Percentiles rank a stretch among this genome's conserved stretches.
Evolutionary conservation across 441 rosid genomes (phyloP).

Genomic region (Aleurites moluccanus): DNA sequence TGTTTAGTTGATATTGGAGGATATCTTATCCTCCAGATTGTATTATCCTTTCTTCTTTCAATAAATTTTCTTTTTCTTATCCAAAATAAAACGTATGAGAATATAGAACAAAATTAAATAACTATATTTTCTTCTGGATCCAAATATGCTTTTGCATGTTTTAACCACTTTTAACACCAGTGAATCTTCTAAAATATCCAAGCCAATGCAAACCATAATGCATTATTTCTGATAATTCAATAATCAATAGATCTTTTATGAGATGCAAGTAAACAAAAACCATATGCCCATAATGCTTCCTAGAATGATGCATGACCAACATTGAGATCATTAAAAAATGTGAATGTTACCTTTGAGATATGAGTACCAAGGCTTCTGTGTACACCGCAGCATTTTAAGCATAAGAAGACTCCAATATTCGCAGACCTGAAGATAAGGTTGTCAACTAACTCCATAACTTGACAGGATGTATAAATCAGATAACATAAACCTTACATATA

Average conservation of each 20-base stretch:
- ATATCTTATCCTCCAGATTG: conserved; percentile 1
- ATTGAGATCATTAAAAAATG: conserved; percentile 7
- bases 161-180: not conserved
- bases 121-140: not conserved
- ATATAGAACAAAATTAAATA: not conserved
- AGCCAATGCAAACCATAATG: not conserved
- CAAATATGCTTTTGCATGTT: not conserved
- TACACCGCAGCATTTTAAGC: conserved; percentile 94
- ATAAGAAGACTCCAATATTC: conserved; percentile 93
- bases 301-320: not conserved
- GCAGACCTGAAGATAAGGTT: conserved; percentile 67
- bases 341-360: conserved; percentile 72
- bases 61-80: not conserved
- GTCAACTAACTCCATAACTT: conserved; percentile 9
- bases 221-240: not conserved
- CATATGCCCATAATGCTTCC: not conserved
- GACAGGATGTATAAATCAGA: conserved; percentile 1
- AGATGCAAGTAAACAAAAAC: conserved; percentile 1
- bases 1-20: not conserved
- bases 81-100: not conserved
- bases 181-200: not conserved
- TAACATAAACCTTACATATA: not conserved
- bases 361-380: conserved; percentile 98
- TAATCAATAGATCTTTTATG: not conserved
- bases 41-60: not conserved